phyloP scores from a whole-genome alignment of 2,329 filamentous ascomycete genomes.

The Ceratocystis cubensis region DNA sequence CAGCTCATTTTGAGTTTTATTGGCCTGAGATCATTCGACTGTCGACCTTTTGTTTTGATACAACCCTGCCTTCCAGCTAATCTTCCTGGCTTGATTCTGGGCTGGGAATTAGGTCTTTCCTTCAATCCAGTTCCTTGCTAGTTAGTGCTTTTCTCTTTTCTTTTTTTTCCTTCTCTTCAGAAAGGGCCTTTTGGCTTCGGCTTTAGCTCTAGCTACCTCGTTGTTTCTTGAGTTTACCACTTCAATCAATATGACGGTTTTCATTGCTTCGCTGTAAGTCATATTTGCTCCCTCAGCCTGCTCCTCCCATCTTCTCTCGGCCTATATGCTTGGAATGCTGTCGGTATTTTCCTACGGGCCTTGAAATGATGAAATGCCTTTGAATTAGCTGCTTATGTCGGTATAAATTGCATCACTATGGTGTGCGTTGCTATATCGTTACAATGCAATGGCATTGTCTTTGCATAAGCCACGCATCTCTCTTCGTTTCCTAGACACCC shows the following conservation, averaged over 20 bases:
- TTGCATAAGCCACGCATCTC: neutral
- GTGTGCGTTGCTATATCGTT: neutral
- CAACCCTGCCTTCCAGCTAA: neutral
- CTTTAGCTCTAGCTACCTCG: constrained; percentile 1
- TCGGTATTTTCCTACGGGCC: neutral
- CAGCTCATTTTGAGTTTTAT: neutral
- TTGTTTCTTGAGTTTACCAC: neutral
- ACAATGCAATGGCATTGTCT: neutral
- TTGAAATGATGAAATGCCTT: neutral
- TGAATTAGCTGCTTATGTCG: neutral
- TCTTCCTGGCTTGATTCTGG: neutral
- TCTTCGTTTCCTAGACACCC: neutral
- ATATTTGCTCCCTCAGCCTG: neutral
- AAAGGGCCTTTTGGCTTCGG: neutral
- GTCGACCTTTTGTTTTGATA: constrained; percentile 2
- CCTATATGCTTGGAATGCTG: neutral
- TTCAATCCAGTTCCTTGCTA: neutral
- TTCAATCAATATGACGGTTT: constrained; percentile 36
- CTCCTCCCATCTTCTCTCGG: neutral
- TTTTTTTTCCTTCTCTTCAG: neutral
- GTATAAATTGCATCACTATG: neutral
- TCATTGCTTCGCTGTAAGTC: constrained; percentile 39
- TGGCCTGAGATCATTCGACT: neutral
- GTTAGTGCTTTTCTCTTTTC: neutral
- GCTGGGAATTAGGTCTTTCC: neutral